These are phyloP conservation scores for Onygena corvina DNA, from an alignment of 2,329 filamentous ascomycete genomes.

Conservation along the genomic window DNA sequence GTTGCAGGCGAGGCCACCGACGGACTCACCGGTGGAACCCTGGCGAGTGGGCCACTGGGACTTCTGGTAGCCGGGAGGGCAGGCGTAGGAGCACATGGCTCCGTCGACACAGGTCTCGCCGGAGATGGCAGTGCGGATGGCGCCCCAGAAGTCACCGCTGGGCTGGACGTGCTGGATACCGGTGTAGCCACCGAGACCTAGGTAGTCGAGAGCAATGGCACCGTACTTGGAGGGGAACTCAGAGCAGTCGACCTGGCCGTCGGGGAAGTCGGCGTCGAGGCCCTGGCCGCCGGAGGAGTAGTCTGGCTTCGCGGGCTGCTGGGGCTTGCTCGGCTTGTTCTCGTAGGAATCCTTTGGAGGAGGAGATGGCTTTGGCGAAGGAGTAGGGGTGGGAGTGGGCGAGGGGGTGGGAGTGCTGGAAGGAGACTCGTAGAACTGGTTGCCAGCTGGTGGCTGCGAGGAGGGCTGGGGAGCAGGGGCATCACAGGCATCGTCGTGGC, in stretches of 20 bases:
- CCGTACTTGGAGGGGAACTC: constrained; percentile 73
- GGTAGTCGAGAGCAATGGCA: constrained; percentile 56
- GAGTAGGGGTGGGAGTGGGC: constrained; percentile 13
- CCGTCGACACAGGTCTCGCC: constrained; percentile 51
- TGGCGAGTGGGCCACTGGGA: constrained; percentile 74
- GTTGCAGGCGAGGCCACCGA: constrained; percentile 72
- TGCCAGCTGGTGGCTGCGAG: constrained; percentile 8
- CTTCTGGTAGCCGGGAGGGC: constrained; percentile 85
- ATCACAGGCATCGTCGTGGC: constrained; percentile 43
- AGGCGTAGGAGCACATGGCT: constrained; percentile 82
- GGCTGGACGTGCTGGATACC: constrained; percentile 58
- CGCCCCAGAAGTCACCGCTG: constrained; percentile 45
- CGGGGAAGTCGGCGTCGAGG: constrained; percentile 58
- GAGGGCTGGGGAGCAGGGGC: neutral
- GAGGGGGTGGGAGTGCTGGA: constrained; percentile 20
- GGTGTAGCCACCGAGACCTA: constrained; percentile 61
- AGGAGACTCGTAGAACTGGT: constrained; percentile 16
- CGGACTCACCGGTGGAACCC: constrained; percentile 66
- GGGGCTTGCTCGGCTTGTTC: constrained; percentile 4
- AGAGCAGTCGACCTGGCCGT: constrained; percentile 57
- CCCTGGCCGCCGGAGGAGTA: constrained; percentile 36
- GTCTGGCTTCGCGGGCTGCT: constrained; percentile 11
- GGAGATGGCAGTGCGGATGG: constrained; percentile 52
- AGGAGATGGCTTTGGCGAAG: neutral
- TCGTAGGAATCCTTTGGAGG: constrained; percentile 1